phyloP scores from a whole-genome alignment of 805 yeast species.

The Cyberlindnera misumaiensis region DNA sequence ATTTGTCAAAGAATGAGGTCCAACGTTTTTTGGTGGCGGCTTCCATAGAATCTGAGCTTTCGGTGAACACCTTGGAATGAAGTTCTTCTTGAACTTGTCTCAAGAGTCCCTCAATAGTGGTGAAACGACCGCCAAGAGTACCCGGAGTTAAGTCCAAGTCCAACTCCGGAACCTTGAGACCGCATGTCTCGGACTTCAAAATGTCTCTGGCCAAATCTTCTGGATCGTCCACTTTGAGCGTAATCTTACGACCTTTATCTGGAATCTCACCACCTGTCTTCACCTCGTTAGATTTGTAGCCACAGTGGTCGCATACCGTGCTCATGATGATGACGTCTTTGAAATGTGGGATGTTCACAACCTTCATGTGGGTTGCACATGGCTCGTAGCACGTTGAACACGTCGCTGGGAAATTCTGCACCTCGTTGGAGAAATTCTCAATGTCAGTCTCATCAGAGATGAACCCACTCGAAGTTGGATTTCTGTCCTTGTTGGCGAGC shows the following conservation, averaged over 20 bases:
- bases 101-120: constrained; percentile 91
- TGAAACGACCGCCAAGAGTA: constrained; percentile 95
- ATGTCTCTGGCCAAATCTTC: constrained; percentile 94
- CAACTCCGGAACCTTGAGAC: constrained; percentile 78
- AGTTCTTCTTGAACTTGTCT: constrained; percentile 87
- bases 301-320: constrained; percentile 87
- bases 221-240: constrained; percentile 67
- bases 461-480: constrained; percentile 48
- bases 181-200: constrained; percentile 90
- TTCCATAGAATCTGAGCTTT: constrained; percentile 90
- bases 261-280: constrained; percentile 98
- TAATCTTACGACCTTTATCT: constrained; percentile 67
- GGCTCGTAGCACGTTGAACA: constrained; percentile 84
- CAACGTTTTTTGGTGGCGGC: constrained; percentile 71
- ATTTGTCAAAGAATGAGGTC: constrained; percentile 66
- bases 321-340: constrained; percentile 96
- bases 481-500: constrained; percentile 20
- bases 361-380: constrained; percentile 93
- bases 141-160: constrained; percentile 90
- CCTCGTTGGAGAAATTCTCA: constrained; percentile 82
- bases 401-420: constrained; percentile 85
- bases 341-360: constrained; percentile 95
- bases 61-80: constrained; percentile 73
- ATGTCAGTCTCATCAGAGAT: constrained; percentile 69
- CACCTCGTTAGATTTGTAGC: constrained; percentile 94